Evolutionary conservation across 2,329 filamentous ascomycete genomes (phyloP), one percentile per base, ranked within the genome.

Genomic region (Verticillium dahliae): DNA sequence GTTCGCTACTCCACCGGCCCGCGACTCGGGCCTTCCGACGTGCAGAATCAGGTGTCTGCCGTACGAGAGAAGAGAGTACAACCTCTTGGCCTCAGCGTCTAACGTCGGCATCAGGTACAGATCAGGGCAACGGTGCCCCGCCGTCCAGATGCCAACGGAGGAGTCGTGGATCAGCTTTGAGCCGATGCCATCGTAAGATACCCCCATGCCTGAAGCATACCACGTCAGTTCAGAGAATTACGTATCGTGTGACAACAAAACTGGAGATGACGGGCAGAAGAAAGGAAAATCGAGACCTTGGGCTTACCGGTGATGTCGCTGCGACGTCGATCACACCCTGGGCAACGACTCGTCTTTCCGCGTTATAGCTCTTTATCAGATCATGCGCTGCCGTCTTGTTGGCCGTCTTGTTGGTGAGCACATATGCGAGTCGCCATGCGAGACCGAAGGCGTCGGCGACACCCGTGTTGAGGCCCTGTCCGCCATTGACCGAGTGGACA

Each of bases 271-370:
- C 52, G 10, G 11, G 52, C 52, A 11, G 52, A 34, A 27, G 52
- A 31, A 31, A 31, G 27, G 4, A 5, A 31, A 31, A 5, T 4
- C 27, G 27, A 31, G 27, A 31, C 4, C 27, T 67, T 52, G 6
- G 11, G 10, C 45, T 18, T 52, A 74, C 78, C 78, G 6, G 78
- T 80, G 56, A 81, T 81, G 62, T 69, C 0, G 79, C 78, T 1
- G 79, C 79, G 0, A 81, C 79, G 37, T 78, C 74, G 50, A 81
- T 79, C 27, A 81, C 78, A 18, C 72, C 72, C 60, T 76, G 73
- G 1, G 79, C 79, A 0, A 76, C 79, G 3, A 71, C 69, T 37
- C 78, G 71, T 10, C 79, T 71, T 65, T 81, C 79, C 0, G 71
- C 69, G 58, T 81, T 77, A 62, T 81, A 81, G 61, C 76, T 80